Conservation (phyloP, 2,329 filamentous ascomycete genomes). For the Aspergillus persii region DNA sequence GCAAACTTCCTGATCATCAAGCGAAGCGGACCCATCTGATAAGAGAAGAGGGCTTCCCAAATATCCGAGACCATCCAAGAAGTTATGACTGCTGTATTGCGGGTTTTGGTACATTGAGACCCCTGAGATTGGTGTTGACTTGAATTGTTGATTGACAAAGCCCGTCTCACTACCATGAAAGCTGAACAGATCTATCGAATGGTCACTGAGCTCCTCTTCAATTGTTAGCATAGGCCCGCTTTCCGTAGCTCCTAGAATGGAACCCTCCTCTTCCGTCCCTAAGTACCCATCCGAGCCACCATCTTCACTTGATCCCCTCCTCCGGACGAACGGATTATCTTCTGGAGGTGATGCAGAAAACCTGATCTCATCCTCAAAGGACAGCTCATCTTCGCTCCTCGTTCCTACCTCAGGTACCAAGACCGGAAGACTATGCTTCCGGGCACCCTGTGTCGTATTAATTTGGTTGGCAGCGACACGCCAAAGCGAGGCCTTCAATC, state of each 20-base stretch:
- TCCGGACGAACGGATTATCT: neutral
- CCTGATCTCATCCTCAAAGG: neutral
- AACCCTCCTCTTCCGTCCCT: slow-evolving; percentile 2
- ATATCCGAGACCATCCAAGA: too few relatives aligned
- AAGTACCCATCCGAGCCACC: slow-evolving; percentile 4
- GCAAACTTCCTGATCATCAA: neutral
- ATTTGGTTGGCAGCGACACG: slow-evolving; percentile 28
- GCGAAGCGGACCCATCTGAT: neutral
- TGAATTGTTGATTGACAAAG: neutral
- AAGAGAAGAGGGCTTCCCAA: neutral
- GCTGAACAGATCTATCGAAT: neutral
- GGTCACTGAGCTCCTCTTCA: neutral
- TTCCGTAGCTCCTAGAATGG: neutral
- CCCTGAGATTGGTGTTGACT: neutral
- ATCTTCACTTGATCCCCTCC: neutral
- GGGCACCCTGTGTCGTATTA: slow-evolving; percentile 15
- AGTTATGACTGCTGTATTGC: neutral
- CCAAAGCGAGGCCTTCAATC: slow-evolving; percentile 34
- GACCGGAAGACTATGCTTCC: slow-evolving; percentile 3
- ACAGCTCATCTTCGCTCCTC: neutral
- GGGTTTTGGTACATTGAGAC: neutral
- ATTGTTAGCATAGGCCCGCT: slow-evolving; percentile 4
- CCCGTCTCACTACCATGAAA: neutral
- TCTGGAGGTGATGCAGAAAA: slow-evolving; percentile 2
- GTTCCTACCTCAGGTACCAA: neutral